A percentile compares a stretch with the other conserved stretches of the same genome.
Evolutionary conservation across 148 eudicot species (phyloP).

Genomic region (Vaccinium corymbosum): DNA sequence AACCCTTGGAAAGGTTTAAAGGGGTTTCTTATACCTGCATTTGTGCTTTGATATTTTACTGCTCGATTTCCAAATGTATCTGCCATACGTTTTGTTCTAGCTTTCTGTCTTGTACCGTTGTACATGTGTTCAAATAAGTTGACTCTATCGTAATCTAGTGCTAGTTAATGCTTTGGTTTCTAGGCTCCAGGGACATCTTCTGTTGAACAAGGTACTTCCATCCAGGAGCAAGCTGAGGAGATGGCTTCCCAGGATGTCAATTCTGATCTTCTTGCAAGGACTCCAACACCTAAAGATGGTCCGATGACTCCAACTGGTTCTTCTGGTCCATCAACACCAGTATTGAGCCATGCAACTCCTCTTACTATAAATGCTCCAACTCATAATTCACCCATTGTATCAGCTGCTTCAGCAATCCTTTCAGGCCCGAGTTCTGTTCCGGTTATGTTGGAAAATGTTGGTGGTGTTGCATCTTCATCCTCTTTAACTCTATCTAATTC

Average conservation of each 20-base stretch:
- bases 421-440: slow-evolving; percentile 38
- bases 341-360: slow-evolving; percentile 39
- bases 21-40: background rate
- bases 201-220: slow-evolving; percentile 44
- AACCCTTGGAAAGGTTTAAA: slow-evolving; percentile 4
- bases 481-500: slow-evolving; percentile 44
- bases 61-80: slow-evolving; percentile 2
- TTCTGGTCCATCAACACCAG: slow-evolving; percentile 55
- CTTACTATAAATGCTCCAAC: slow-evolving; percentile 29
- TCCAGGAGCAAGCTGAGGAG: slow-evolving; percentile 69
- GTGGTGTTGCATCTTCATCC: slow-evolving; percentile 42
- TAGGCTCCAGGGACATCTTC: slow-evolving; percentile 50
- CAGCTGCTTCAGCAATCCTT: slow-evolving; percentile 41
- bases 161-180: slow-evolving; percentile 18
- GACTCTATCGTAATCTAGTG: background rate
- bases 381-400: slow-evolving; percentile 26
- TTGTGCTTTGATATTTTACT: slow-evolving; percentile 3
- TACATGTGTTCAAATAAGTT: background rate
- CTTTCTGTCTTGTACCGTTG: background rate
- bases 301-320: slow-evolving; percentile 29
- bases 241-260: slow-evolving; percentile 49
- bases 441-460: slow-evolving; percentile 38
- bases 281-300: slow-evolving; percentile 72
- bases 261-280: slow-evolving; percentile 59
- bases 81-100: background rate